phyloP scores from a whole-genome alignment of 2,329 filamentous ascomycete species.

The Elsinoe ampelina region DNA sequence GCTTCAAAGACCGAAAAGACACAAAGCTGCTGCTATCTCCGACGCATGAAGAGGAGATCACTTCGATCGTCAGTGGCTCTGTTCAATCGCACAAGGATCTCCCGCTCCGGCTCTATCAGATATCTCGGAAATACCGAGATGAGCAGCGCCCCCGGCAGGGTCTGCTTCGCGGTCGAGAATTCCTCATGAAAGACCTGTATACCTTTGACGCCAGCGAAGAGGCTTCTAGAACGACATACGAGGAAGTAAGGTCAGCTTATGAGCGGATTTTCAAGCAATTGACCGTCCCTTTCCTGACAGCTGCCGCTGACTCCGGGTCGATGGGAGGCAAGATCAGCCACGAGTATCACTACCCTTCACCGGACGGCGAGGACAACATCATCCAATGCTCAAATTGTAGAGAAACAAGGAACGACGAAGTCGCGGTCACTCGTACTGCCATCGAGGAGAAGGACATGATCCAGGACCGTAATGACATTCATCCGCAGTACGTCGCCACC shows the following conservation, averaged over 20 bases:
- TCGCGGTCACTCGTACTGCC: slow-evolving; percentile 30
- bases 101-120: slow-evolving; percentile 82
- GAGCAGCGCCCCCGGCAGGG: slow-evolving; percentile 83
- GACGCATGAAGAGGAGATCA: slow-evolving; percentile 96
- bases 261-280: slow-evolving; percentile 69
- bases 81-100: slow-evolving; percentile 77
- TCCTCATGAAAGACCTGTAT: slow-evolving; percentile 97
- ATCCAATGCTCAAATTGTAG: slow-evolving; percentile 64
- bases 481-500: slow-evolving; percentile 55
- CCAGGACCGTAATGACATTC: slow-evolving; percentile 15
- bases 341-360: slow-evolving; percentile 79
- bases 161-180: slow-evolving; percentile 78
- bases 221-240: slow-evolving; percentile 72
- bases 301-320: slow-evolving; percentile 85
- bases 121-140: slow-evolving; percentile 88
- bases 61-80: slow-evolving; percentile 61
- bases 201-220: slow-evolving; percentile 69
- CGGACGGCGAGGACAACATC: slow-evolving; percentile 76
- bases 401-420: slow-evolving; percentile 78
- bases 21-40: slow-evolving; percentile 69
- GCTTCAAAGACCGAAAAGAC: slow-evolving; percentile 68
- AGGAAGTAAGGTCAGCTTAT: slow-evolving; percentile 65
- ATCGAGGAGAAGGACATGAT: neutral
- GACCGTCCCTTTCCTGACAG: slow-evolving; percentile 72
- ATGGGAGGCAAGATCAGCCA: slow-evolving; percentile 92